These are phyloP conservation scores for Novakomyces olei DNA, from an alignment of 805 yeast species.

Conservation along the genomic window DNA sequence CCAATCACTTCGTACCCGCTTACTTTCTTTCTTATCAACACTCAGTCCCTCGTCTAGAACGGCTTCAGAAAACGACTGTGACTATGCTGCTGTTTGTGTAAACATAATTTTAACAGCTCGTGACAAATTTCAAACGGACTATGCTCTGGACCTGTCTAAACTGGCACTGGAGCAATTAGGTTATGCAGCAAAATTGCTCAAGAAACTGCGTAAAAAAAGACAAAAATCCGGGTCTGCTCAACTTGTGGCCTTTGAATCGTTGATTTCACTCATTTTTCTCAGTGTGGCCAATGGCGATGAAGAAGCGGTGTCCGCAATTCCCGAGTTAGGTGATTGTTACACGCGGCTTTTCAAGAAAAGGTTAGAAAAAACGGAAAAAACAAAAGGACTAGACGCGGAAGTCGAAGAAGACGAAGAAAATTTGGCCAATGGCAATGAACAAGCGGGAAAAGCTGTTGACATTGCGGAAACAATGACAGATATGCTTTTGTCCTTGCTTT, in stretches of 20 bases:
- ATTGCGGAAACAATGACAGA: constrained; percentile 32
- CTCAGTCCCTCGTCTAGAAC: constrained; percentile 9
- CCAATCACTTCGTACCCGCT: too few relatives aligned
- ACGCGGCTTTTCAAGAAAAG: constrained; percentile 7
- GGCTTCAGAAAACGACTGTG: constrained; percentile 4
- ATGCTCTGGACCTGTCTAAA: constrained; percentile 28
- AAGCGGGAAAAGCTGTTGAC: constrained; percentile 18
- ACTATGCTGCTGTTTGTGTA: neutral
- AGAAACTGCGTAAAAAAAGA: constrained; percentile 20
- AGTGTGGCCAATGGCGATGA: constrained; percentile 52
- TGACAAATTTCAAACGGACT: neutral
- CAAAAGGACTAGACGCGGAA: constrained; percentile 9
- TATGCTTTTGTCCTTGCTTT: constrained; percentile 32
- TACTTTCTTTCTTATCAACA: too few relatives aligned
- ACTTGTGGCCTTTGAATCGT: constrained; percentile 45
- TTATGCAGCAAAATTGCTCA: constrained; percentile 29
- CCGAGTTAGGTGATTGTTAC: constrained; percentile 47
- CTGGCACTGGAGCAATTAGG: constrained; percentile 28
- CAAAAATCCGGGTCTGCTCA: constrained; percentile 20
- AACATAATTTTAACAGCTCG: neutral
- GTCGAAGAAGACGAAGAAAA: constrained; percentile 18
- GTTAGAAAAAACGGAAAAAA: neutral
- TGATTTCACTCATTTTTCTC: constrained; percentile 53
- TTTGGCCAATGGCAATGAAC: constrained; percentile 14
- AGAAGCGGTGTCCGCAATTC: constrained; percentile 53